phyloP scores from a whole-genome alignment of 768 basidiomycete genomes.

The Pleurotus pulmonarius region DNA sequence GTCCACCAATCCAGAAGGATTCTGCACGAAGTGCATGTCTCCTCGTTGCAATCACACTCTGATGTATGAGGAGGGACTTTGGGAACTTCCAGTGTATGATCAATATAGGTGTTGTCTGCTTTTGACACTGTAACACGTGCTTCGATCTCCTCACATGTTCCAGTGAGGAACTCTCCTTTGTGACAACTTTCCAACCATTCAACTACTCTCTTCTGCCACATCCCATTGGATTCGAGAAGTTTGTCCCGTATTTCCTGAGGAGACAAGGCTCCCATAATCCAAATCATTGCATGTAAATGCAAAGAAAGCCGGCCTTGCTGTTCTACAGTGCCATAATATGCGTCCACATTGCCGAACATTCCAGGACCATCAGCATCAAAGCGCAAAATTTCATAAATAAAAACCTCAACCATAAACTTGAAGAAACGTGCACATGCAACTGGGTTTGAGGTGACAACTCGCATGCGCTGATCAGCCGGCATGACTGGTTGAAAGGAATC shows the following conservation, averaged over 20 bases:
- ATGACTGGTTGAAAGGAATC: constrained; percentile 17
- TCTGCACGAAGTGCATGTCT: constrained; percentile 7
- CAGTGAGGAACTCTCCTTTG: constrained; percentile 25
- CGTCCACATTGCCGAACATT: too few species aligned
- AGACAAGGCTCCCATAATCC: constrained; percentile 21
- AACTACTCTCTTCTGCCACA: constrained; percentile 12
- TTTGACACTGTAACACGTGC: not conserved
- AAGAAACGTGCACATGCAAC: too few species aligned
- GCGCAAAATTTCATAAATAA: too few species aligned
- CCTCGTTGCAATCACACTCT: constrained; percentile 7
- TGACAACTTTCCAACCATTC: constrained; percentile 20
- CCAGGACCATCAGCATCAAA: too few species aligned
- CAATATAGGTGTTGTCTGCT: not conserved
- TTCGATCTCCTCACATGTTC: constrained; percentile 18
- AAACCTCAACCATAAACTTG: too few species aligned
- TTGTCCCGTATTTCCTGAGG: constrained; percentile 27
- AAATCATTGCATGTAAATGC: constrained; percentile 32
- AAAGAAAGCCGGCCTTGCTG: constrained; percentile 32
- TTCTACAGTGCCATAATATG: constrained; percentile 29
- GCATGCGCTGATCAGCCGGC: constrained; percentile 10
- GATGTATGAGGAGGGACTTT: constrained; percentile 11
- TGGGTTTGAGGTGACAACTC: too few species aligned
- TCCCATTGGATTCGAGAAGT: constrained; percentile 2
- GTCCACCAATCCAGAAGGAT: constrained; percentile 13
- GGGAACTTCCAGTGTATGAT: constrained; percentile 21